phyloP scores from a whole-genome alignment of 805 yeast species.

The Cyberlindnera samutprakarnensis region DNA sequence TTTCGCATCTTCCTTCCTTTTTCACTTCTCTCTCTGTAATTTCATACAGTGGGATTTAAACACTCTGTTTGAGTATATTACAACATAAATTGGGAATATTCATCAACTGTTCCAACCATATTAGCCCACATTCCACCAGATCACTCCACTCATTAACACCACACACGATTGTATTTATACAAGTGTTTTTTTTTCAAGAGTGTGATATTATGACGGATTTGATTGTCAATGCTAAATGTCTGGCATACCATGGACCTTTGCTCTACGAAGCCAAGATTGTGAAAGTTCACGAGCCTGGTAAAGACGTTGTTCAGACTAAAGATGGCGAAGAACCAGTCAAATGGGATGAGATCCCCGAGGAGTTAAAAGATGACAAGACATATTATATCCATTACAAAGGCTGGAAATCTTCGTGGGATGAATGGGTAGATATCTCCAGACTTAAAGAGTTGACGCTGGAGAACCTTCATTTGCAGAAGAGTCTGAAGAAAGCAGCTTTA shows the following conservation, averaged over 20 bases:
- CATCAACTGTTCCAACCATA: no score
- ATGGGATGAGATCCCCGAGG: conserved; percentile 26
- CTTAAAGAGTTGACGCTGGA: conserved; percentile 64
- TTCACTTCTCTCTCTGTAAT: no score
- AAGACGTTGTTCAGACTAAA: conserved; percentile 30
- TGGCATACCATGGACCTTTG: conserved; percentile 88
- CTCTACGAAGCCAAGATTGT: conserved; percentile 82
- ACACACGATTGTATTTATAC: no score
- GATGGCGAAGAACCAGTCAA: conserved; percentile 29
- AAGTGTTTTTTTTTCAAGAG: no score
- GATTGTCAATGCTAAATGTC: conserved; percentile 33
- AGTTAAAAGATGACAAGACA: conserved; percentile 28
- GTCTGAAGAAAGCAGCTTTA: conserved; percentile 43
- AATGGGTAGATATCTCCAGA: conserved; percentile 76
- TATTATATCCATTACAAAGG: conserved; percentile 87
- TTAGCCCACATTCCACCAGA: no score
- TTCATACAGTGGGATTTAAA: no score
- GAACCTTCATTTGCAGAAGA: conserved; percentile 55
- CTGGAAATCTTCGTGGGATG: conserved; percentile 96
- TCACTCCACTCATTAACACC: no score
- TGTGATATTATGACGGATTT: conserved; percentile 4
- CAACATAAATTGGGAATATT: no score
- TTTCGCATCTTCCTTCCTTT: no score
- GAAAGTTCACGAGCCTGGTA: conserved; percentile 51
- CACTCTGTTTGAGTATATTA: no score